phyloP scores from a whole-genome alignment of 2,329 filamentous ascomycete genomes.

The Trichoderma sp. region DNA sequence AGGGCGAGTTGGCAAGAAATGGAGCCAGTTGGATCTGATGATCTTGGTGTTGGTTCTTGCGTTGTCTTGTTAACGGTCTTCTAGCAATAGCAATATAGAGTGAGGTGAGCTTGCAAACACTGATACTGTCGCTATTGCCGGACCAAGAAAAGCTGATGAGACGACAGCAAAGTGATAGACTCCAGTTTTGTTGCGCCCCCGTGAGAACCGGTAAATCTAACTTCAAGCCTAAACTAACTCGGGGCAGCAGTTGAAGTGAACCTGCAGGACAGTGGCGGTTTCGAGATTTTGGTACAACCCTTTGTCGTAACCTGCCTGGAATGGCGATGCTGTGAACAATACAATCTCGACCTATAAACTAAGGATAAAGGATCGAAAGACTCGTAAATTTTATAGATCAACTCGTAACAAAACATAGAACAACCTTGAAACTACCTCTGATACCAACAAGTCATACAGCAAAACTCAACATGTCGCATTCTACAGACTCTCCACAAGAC shows the following conservation, averaged over 20 bases:
- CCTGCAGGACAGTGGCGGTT: not conserved
- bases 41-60: no score
- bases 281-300: not conserved
- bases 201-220: not conserved
- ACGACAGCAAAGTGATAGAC: no score
- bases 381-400: not conserved
- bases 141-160: no score
- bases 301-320: not conserved
- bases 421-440: not conserved
- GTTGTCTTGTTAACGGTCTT: no score
- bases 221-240: not conserved
- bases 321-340: not conserved
- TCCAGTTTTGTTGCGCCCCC: no score
- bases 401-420: not conserved
- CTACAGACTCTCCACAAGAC: not conserved
- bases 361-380: not conserved
- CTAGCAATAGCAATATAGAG: no score
- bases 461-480: not conserved
- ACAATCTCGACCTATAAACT: not conserved
- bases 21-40: no score
- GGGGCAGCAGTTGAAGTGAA: not conserved
- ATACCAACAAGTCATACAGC: not conserved
- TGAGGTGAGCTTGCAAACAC: no score
- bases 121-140: no score
- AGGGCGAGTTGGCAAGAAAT: not conserved